Conservation (phyloP, 805 yeast genomes). For the Kurtzmaniella fragi region DNA sequence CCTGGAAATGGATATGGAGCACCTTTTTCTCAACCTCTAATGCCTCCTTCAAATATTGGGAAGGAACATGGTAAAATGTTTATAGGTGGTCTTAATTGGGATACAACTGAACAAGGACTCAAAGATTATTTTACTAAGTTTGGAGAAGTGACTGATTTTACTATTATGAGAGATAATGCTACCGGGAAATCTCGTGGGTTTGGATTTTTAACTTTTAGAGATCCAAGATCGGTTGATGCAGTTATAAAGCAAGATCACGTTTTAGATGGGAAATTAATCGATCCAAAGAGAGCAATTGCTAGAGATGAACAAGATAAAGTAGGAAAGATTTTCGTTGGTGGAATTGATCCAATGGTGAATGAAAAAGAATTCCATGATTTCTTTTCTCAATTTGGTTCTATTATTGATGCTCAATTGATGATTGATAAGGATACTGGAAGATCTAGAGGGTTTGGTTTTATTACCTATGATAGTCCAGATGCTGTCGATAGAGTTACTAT, state of each 20-base stretch:
- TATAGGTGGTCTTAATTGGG: conserved; percentile 97
- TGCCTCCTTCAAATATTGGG: conserved; percentile 29
- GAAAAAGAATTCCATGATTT: conserved; percentile 85
- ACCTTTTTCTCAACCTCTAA: conserved; percentile 9
- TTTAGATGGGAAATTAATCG: conserved; percentile 92
- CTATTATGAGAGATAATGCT: conserved; percentile 85
- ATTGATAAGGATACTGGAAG: conserved; percentile 95
- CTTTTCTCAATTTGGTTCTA: conserved; percentile 82
- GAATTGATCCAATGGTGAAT: conserved; percentile 89
- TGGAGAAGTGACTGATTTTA: conserved; percentile 84
- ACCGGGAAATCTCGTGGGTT: conserved; percentile 93
- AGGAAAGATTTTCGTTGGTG: conserved; percentile 96
- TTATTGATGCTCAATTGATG: conserved; percentile 95
- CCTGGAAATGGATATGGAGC: conserved; percentile 8
- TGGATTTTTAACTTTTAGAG: conserved; percentile 85
- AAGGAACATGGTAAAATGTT: conserved; percentile 86
- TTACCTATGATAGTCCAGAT: conserved; percentile 89
- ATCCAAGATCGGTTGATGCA: conserved; percentile 76
- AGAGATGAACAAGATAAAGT: conserved; percentile 96
- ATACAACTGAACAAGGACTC: conserved; percentile 85
- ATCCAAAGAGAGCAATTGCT: conserved; percentile 96
- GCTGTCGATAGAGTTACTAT: conserved; percentile 88
- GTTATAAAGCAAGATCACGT: conserved; percentile 84
- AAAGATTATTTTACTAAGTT: conserved; percentile 77
- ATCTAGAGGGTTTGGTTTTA: conserved; percentile 95